Conservation (phyloP, 495 filamentous ascomycete species). For the Penicillium angulare region DNA sequence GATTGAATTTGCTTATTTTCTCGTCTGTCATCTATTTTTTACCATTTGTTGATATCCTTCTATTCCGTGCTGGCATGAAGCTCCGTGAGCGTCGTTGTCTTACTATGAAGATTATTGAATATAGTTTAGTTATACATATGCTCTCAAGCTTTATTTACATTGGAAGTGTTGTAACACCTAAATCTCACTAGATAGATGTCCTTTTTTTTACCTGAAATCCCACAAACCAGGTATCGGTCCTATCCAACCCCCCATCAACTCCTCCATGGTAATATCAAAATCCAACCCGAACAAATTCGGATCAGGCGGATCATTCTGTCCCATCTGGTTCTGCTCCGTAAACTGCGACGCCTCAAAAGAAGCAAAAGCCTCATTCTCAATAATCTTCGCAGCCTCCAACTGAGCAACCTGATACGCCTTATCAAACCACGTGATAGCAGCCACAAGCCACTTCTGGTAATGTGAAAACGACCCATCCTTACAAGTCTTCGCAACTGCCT, state of each 20-base stretch:
- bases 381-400: background rate
- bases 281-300: conserved; percentile 8
- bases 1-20: background rate
- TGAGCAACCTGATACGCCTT: background rate
- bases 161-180: too few relatives aligned
- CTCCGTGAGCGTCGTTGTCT: conserved; percentile 1
- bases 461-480: conserved; percentile 5
- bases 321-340: background rate
- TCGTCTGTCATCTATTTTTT: background rate
- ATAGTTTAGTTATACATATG: background rate
- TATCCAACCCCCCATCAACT: conserved; percentile 13
- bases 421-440: background rate
- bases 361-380: background rate
- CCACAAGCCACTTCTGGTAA: conserved; percentile 2
- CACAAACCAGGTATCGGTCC: conserved; percentile 4
- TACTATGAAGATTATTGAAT: background rate
- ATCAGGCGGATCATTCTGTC: background rate
- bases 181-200: too few relatives aligned
- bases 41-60: conserved; percentile 4
- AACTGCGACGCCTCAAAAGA: conserved; percentile 2
- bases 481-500: conserved; percentile 6
- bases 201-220: background rate
- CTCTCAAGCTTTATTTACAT: too few relatives aligned
- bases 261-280: conserved; percentile 16
- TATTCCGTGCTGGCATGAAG: background rate